Evolutionary conservation across 768 basidiomycete species (phyloP), one percentile per base, ranked within the genome.

Genomic region (Boletus rex-veris): DNA sequence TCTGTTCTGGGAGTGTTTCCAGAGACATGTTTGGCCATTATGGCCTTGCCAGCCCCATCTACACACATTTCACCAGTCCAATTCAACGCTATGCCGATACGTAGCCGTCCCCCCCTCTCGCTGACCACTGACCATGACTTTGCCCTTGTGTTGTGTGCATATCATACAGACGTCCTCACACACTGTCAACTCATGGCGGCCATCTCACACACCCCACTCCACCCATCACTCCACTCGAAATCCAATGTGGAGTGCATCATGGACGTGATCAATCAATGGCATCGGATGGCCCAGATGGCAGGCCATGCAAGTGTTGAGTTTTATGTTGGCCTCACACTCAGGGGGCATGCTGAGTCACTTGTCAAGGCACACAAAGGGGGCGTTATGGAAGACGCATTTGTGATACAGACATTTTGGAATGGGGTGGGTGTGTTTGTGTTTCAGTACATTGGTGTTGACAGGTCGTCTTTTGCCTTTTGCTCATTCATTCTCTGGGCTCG

Each of bases 11-110:
- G 9, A 94, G 92, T 60, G 93, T 98, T 3, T 83, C 87, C 0
- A 82, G 86, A 45, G 94, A 97, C 58, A 87, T 92, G 1, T 99
- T 98, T 67, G 88, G 90, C 3, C 97, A 98, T 70, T 99, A 99
- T 67, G 97, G 97, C 38, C 81, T 99, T n/a, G 96, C 97, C 0
- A 94, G 84, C 67, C 81, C 90, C 0, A 99, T 99, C 52, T 99
- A 98, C 68, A 99, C 96, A 0, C 96, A 98, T 69, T 98, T 98
- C 67, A 98, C 96, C 38, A 96, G 93, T 67, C 97, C 97, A 1
- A 99, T 99, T 61, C 80, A 96, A 52, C 83, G 97, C 52, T 99
- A 97, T 68, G 95, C 96, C 21, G 94, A 90, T 89, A 61, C 58
- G 79, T 66, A 24, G 46, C 7, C 2, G 21, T 12, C 8, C 31